Evolutionary conservation across 345 rosid genomes (phyloP).

Genomic region (Eutrema yunnanense): DNA sequence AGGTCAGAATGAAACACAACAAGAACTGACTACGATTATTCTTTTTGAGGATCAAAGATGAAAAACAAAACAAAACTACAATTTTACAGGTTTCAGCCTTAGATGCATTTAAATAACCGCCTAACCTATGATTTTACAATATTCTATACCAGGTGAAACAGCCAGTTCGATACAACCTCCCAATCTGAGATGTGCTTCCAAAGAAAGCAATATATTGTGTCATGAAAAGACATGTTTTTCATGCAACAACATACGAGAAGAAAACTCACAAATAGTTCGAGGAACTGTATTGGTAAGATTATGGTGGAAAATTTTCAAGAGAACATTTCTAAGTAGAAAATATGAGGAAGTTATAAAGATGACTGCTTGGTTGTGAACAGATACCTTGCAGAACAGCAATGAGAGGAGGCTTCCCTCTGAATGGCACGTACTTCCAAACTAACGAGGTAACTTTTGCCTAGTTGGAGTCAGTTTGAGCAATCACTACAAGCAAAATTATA

Average conservation of each 20-base stretch:
- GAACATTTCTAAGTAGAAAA: neutral
- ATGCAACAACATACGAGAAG: constrained; percentile 65
- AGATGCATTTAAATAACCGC: neutral
- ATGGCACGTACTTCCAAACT: constrained; percentile 74
- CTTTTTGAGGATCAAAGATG: no score
- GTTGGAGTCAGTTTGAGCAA: neutral
- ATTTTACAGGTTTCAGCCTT: neutral
- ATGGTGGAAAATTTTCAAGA: neutral
- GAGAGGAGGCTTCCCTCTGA: constrained; percentile 55
- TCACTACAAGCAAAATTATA: neutral
- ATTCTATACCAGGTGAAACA: constrained; percentile 59
- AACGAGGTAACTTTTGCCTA: constrained; percentile 47
- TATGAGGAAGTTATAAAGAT: neutral
- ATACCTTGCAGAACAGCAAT: constrained; percentile 62
- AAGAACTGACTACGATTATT: no score
- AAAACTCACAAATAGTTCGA: constrained; percentile 57
- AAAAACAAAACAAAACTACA: no score
- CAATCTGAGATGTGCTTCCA: constrained; percentile 41
- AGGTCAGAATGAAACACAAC: constrained; percentile 36
- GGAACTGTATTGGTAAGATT: constrained; percentile 77
- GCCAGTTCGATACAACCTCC: constrained; percentile 59
- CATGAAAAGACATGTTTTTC: constrained; percentile 51
- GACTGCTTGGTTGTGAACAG: constrained; percentile 24
- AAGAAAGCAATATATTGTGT: constrained; percentile 42
- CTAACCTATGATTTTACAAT: neutral